A percentile compares a stretch with the other conserved stretches of the same genome.
These are phyloP conservation scores for Colletotrichum spinosum DNA, from an alignment of 2,329 filamentous ascomycete species.

Conservation along the genomic window DNA sequence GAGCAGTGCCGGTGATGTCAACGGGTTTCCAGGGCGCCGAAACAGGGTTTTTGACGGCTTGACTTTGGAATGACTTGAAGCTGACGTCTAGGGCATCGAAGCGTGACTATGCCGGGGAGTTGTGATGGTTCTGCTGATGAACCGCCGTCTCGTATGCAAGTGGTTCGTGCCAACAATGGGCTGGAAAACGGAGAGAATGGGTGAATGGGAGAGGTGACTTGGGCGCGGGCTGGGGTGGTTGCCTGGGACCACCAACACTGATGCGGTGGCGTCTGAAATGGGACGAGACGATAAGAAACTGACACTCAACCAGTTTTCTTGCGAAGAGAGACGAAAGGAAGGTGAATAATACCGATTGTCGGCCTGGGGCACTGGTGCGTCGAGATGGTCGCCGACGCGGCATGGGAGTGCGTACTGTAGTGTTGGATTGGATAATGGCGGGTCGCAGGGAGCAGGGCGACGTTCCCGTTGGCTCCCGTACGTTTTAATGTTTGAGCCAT, in stretches of 20 bases:
- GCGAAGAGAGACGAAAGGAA: background rate
- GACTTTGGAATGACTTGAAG: background rate
- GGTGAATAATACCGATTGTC: constrained; percentile 5
- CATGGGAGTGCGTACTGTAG: constrained; percentile 18
- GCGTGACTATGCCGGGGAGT: background rate
- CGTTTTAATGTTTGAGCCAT: constrained; percentile 35
- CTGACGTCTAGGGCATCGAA: constrained; percentile 13
- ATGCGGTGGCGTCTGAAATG: constrained; percentile 12
- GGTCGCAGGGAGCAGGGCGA: constrained; percentile 12
- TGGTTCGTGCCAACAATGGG: constrained; percentile 8
- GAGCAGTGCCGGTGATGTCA: constrained; percentile 32
- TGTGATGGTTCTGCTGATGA: constrained; percentile 6
- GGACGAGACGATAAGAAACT: constrained; percentile 14
- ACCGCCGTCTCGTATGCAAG: background rate
- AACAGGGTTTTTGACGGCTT: constrained; percentile 20
- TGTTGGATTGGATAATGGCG: constrained; percentile 8
- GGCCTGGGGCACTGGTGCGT: constrained; percentile 29
- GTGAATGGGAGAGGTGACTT: background rate
- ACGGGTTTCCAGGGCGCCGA: constrained; percentile 22
- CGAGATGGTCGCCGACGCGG: constrained; percentile 20
- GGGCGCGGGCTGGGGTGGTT: background rate
- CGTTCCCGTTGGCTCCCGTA: constrained; percentile 24
- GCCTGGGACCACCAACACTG: constrained; percentile 4
- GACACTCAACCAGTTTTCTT: background rate
- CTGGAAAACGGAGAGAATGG: background rate